phyloP scores from a whole-genome alignment of 2,329 filamentous ascomycete genomes.

The Fusarium sp. region DNA sequence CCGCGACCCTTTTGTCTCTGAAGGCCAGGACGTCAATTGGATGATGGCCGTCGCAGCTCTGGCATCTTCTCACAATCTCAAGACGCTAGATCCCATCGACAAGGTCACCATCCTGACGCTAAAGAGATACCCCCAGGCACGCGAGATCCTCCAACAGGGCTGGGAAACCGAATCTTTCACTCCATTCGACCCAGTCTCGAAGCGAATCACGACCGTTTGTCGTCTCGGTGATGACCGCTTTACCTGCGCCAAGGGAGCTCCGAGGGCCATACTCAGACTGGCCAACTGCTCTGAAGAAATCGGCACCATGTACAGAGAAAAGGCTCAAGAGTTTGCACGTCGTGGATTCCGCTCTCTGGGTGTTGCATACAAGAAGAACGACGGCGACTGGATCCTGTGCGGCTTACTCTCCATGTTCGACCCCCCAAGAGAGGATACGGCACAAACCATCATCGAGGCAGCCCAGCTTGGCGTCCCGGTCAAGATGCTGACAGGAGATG shows the following conservation, averaged over 20 bases:
- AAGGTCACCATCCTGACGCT: slow-evolving; percentile 37
- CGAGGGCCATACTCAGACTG: slow-evolving; percentile 15
- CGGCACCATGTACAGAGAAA: slow-evolving; percentile 25
- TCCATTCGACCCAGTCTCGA: slow-evolving; percentile 30
- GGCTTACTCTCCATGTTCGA: slow-evolving; percentile 34
- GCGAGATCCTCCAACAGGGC: slow-evolving; percentile 28
- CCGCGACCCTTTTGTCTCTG: slow-evolving; percentile 28
- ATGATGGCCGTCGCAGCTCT: slow-evolving; percentile 39
- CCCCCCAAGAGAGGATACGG: slow-evolving; percentile 26
- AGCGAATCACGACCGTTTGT: slow-evolving; percentile 33
- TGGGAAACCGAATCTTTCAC: slow-evolving; percentile 33
- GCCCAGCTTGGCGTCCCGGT: slow-evolving; percentile 26
- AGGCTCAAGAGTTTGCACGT: slow-evolving; percentile 31
- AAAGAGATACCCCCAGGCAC: slow-evolving; percentile 29
- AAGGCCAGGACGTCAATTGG: slow-evolving; percentile 35
- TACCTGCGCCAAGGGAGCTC: slow-evolving; percentile 25
- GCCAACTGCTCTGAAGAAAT: slow-evolving; percentile 19
- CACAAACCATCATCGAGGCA: slow-evolving; percentile 31
- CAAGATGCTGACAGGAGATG: slow-evolving; percentile 37
- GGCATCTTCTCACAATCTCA: slow-evolving; percentile 19
- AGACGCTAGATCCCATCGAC: slow-evolving; percentile 23
- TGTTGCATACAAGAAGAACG: slow-evolving; percentile 39
- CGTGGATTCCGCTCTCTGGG: slow-evolving; percentile 30
- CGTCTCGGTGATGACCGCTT: slow-evolving; percentile 12
- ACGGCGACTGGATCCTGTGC: slow-evolving; percentile 27